phyloP scores from a whole-genome alignment of 345 rosid genomes.

The Corchorus capsularis region DNA sequence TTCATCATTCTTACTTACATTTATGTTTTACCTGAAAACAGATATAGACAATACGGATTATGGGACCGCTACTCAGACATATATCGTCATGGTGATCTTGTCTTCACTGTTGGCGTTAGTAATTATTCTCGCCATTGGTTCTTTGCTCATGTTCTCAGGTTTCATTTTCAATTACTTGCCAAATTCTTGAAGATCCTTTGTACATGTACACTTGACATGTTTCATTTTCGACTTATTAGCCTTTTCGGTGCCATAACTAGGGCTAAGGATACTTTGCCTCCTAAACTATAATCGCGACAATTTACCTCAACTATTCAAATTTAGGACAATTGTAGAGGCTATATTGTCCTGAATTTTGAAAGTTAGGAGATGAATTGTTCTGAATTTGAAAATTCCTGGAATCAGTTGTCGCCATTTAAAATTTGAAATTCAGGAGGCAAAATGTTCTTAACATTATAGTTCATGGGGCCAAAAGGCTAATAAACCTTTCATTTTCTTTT shows the following conservation, averaged over 20 bases:
- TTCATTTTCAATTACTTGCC: background rate
- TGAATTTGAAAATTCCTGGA: background rate
- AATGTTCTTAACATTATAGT: too few relatives aligned
- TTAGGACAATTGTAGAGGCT: too few relatives aligned
- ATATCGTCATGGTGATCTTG: constrained; percentile 54
- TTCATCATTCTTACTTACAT: background rate
- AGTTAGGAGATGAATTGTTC: background rate
- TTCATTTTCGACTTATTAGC: background rate
- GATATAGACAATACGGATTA: constrained; percentile 31
- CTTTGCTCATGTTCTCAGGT: constrained; percentile 81
- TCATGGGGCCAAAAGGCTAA: too few relatives aligned
- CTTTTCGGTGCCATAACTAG: too few relatives aligned
- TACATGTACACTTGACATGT: background rate
- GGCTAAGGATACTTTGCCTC: too few relatives aligned
- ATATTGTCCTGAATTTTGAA: background rate
- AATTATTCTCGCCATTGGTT: constrained; percentile 68
- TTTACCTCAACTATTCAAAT: too few relatives aligned
- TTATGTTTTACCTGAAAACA: constrained; percentile 24
- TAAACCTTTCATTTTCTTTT: background rate
- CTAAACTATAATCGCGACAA: too few relatives aligned
- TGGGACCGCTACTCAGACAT: constrained; percentile 63
- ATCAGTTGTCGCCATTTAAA: too few relatives aligned
- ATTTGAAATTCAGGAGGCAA: too few relatives aligned
- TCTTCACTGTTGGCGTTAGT: constrained; percentile 44
- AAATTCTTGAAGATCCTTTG: background rate